Base-by-base conservation (phyloP, 2,329 filamentous ascomycete genomes). In the Cercospora janseana region DNA sequence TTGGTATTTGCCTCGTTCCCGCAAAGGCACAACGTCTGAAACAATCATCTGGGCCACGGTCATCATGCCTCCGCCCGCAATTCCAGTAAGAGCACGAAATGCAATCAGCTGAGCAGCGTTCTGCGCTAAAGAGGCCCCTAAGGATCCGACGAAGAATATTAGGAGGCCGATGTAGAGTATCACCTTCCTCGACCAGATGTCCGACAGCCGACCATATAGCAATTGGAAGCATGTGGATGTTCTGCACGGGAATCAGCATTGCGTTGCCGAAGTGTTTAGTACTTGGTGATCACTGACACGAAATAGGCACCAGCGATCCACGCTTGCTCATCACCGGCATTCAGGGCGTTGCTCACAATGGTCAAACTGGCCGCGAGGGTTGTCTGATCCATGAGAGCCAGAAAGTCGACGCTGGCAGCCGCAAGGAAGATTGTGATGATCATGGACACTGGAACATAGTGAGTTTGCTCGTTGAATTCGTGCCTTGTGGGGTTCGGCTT, bases 161-260 rank as follows among this genome's bases (percentile, higher is more conserved):
- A 75, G 67, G 51, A 83, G 83, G 13, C 81, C 81, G 3, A 77
- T 59, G 10, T 86, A 69, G 23, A 86, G 69, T 41, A 83, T 75
- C 9, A 77, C 77, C 59, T 86, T 87, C 31, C 83, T 73, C 2
- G 83, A 83, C 69, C 79, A 86, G 51, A 86, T 85, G 57, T 86
- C 83, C 35, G 79, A 81, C 16, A 84, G 68, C 60, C 84, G 84
- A 16, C 80, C 80, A 79, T 80, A 83, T 24, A 79, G 76, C 73
- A 77, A 65, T 47, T 77, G 75, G 15, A 73, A 74, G 2, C 73
- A 68, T 0, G 74, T 77, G 0, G 74, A 59, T 7, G 56, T 59
- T n/a, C 56, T 58, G 43, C 15, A 12, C 4, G 21, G 15, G 10
- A 16, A 31, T 52, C 44, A 52, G 44, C 26, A 31, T 21, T 12